Evolutionary conservation across 345 rosid genomes (phyloP).

Genomic region (Eucalyptus virginea): DNA sequence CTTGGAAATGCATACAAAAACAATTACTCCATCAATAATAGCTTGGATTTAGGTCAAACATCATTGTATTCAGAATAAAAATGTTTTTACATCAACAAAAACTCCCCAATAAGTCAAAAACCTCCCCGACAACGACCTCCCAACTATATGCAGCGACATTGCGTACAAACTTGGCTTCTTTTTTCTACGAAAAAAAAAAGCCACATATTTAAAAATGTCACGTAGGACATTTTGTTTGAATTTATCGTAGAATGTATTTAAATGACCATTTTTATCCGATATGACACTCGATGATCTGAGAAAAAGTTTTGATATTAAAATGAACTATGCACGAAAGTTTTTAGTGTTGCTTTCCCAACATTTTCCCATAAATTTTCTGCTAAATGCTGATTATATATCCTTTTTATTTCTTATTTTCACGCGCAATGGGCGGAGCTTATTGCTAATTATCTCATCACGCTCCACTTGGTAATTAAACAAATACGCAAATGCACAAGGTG

Average conservation of each 20-base stretch:
- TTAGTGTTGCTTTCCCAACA: not conserved
- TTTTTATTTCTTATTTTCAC: not conserved
- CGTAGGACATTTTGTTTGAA: too few relatives aligned
- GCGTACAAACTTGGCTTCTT: not conserved
- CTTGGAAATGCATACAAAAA: not conserved
- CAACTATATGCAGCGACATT: not conserved
- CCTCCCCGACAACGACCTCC: not conserved
- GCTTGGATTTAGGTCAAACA: too few relatives aligned
- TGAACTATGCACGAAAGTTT: rapidly evolving
- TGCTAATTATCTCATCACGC: not conserved
- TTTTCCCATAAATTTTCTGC: not conserved
- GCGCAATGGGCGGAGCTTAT: not conserved
- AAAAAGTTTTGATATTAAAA: too few relatives aligned
- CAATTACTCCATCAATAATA: not conserved
- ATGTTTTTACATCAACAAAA: not conserved
- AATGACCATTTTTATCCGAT: too few relatives aligned
- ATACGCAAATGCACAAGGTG: not conserved
- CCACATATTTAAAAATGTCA: not conserved
- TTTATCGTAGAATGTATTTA: rapidly evolving
- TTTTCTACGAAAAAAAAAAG: not conserved
- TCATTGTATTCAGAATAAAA: not conserved
- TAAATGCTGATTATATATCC: not conserved
- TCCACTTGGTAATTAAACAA: not conserved
- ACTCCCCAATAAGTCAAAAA: not conserved
- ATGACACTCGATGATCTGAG: rapidly evolving